Evolutionary conservation across 768 basidiomycete genomes (phyloP).

Genomic region (Suillus paluster): DNA sequence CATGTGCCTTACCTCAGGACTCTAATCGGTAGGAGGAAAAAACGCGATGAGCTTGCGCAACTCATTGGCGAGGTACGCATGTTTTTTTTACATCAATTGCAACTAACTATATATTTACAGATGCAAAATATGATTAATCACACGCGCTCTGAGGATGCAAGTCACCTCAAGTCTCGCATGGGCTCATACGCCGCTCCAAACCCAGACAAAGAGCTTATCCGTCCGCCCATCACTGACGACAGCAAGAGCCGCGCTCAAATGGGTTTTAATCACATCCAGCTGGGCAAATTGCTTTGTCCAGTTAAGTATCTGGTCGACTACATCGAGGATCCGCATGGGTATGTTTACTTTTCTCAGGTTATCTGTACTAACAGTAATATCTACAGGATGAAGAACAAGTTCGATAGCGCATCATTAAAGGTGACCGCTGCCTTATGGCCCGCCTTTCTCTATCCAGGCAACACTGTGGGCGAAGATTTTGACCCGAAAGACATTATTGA

Average conservation of each 20-base stretch:
- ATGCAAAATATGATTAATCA: no score
- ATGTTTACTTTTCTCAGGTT: neutral
- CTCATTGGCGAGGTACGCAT: neutral
- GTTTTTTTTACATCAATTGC: neutral
- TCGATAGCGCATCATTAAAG: neutral
- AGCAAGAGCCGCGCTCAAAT: neutral
- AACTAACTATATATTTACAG: no score
- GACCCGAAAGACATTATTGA: no score
- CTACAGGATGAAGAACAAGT: no score
- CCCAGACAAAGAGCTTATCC: neutral
- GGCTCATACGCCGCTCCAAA: slow-evolving; percentile 3
- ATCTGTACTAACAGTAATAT: neutral
- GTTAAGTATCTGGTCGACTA: slow-evolving; percentile 4
- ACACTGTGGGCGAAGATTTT: no score
- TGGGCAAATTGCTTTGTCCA: neutral
- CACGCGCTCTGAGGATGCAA: neutral
- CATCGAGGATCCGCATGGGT: neutral
- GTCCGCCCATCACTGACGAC: neutral
- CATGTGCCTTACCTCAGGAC: neutral
- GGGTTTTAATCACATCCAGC: slow-evolving; percentile 11
- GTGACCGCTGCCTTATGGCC: slow-evolving; percentile 5
- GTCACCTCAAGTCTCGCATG: neutral
- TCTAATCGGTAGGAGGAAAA: neutral
- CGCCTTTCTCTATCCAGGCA: slow-evolving; percentile 5
- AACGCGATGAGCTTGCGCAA: neutral